Conservation (phyloP, 2,329 filamentous ascomycete genomes). For the Scedosporium boydii region DNA sequence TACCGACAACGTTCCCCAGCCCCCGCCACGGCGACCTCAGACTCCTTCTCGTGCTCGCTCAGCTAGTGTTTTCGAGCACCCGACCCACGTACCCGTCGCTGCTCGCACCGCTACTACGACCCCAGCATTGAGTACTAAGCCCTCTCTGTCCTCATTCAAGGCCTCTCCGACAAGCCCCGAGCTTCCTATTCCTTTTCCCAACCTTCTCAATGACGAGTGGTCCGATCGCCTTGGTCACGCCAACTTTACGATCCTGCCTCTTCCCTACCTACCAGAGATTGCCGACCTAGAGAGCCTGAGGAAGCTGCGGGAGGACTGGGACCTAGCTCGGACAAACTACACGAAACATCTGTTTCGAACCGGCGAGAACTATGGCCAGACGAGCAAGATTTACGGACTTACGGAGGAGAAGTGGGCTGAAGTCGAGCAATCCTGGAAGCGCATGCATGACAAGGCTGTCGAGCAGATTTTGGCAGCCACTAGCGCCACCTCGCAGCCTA, state of each 20-base stretch:
- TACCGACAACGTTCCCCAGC: slow-evolving; percentile 44
- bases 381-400: slow-evolving; percentile 77
- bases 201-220: slow-evolving; percentile 71
- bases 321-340: slow-evolving; percentile 73
- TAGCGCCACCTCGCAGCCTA: slow-evolving; percentile 18
- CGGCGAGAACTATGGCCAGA: slow-evolving; percentile 81
- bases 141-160: slow-evolving; percentile 67
- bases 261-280: slow-evolving; percentile 62
- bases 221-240: slow-evolving; percentile 78
- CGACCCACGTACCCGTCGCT: slow-evolving; percentile 27
- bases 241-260: slow-evolving; percentile 80
- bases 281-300: slow-evolving; percentile 49
- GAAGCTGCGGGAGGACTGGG: slow-evolving; percentile 70
- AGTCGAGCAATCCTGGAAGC: slow-evolving; percentile 66
- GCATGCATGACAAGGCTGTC: slow-evolving; percentile 56
- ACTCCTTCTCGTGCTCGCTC: slow-evolving; percentile 81
- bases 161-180: slow-evolving; percentile 52
- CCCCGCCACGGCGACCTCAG: slow-evolving; percentile 48
- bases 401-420: slow-evolving; percentile 85
- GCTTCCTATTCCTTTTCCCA: slow-evolving; percentile 46
- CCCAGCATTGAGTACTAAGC: slow-evolving; percentile 46
- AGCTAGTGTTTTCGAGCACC: slow-evolving; percentile 43
- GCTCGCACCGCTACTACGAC: slow-evolving; percentile 29
- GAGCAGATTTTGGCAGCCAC: slow-evolving; percentile 32
- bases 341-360: slow-evolving; percentile 82